A percentile compares a stretch with the other conserved stretches of the same genome.
Evolutionary conservation across 805 yeast species (phyloP).

Genomic region (Kuraishia ogatae): DNA sequence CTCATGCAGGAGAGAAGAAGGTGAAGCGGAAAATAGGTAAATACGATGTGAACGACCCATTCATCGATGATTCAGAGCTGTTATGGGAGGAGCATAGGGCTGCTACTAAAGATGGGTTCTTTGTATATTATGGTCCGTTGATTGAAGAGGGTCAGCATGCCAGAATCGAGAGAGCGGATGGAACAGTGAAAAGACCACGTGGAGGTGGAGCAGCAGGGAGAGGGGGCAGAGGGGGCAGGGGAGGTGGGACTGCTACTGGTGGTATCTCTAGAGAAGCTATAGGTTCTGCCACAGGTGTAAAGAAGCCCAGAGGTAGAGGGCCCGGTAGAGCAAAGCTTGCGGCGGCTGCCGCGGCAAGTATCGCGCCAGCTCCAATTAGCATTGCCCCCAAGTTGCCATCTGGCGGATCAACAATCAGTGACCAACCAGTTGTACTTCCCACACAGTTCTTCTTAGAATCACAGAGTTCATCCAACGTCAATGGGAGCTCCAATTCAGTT

Average conservation of each 20-base stretch:
- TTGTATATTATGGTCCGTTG: constrained; percentile 89
- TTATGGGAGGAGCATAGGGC: constrained; percentile 91
- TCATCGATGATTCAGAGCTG: constrained; percentile 90
- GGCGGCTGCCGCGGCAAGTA: neutral
- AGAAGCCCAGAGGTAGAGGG: neutral
- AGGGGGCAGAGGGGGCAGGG: neutral
- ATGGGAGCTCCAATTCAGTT: neutral
- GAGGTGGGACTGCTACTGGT: neutral
- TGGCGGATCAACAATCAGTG: neutral
- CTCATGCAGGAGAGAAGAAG: constrained; percentile 30
- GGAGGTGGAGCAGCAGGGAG: neutral
- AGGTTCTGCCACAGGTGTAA: neutral
- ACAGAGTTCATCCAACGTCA: neutral
- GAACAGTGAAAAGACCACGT: constrained; percentile 1
- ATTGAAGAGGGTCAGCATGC: constrained; percentile 50
- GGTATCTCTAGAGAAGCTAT: neutral
- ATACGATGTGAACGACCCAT: constrained; percentile 90
- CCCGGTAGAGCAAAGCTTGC: neutral
- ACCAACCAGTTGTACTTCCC: neutral
- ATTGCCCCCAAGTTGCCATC: neutral
- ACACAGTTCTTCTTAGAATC: neutral
- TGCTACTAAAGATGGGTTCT: constrained; percentile 90
- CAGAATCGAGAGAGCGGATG: constrained; percentile 25
- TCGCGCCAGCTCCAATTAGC: neutral
- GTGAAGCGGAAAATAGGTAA: constrained; percentile 70